Conservation (phyloP, 768 basidiomycete species). For the Lyophyllum semitale region DNA sequence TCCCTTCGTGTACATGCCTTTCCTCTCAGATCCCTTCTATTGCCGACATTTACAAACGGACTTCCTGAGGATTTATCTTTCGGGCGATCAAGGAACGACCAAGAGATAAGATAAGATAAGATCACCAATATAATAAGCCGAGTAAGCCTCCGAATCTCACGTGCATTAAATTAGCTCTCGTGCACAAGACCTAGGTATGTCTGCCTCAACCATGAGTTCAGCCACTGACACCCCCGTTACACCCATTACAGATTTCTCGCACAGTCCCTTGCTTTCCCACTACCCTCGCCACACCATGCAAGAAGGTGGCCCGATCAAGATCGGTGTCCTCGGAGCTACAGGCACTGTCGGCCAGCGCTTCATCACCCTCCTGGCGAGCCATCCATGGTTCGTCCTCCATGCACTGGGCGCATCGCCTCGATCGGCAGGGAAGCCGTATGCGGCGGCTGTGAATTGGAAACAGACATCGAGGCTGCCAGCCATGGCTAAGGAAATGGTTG, state of each 20-base stretch:
- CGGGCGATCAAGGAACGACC: no score
- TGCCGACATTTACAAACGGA: no score
- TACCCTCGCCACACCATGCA: slow-evolving; percentile 38
- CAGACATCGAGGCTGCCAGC: slow-evolving; percentile 76
- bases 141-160: no score
- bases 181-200: background rate
- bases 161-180: slow-evolving; percentile 8
- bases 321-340: slow-evolving; percentile 86
- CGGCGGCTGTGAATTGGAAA: slow-evolving; percentile 83
- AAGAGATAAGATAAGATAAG: no score
- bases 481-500: slow-evolving; percentile 58
- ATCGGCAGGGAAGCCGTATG: slow-evolving; percentile 84
- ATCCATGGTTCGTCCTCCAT: slow-evolving; percentile 89
- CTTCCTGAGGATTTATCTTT: no score
- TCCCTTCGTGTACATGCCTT: no score
- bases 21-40: no score
- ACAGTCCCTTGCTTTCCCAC: slow-evolving; percentile 30
- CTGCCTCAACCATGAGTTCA: slow-evolving; percentile 13
- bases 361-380: slow-evolving; percentile 80
- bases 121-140: no score
- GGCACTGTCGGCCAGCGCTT: slow-evolving; percentile 97
- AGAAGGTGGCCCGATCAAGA: slow-evolving; percentile 34
- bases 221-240: slow-evolving; percentile 24
- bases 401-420: slow-evolving; percentile 87
- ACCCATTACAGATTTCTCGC: slow-evolving; percentile 21